Percentiles rank a stretch among this genome's conserved stretches.
Conservation (phyloP, 768 basidiomycete species). For the Leccinum obscurum region DNA sequence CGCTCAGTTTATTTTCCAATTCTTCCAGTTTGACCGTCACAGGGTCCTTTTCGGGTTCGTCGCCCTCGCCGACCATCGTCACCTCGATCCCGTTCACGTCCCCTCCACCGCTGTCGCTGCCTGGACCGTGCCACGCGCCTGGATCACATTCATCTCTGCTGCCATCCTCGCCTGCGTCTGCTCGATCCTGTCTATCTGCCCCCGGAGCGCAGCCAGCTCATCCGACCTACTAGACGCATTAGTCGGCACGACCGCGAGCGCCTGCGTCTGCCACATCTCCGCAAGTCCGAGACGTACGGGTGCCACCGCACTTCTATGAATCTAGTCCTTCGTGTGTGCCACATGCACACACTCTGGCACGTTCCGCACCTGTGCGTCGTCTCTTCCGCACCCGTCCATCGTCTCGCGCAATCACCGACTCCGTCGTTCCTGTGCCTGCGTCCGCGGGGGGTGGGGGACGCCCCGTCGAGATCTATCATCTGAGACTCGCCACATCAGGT, state of each 20-base stretch:
- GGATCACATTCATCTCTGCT: constrained; percentile 25
- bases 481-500: no score
- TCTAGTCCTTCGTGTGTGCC: neutral
- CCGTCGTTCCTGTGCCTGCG: neutral
- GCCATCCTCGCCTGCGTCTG: no score
- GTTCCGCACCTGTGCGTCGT: neutral
- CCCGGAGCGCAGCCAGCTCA: no score
- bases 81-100: neutral
- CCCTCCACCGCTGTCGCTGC: neutral
- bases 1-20: constrained; percentile 38
- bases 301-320: neutral
- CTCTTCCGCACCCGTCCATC: no score
- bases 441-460: neutral
- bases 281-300: constrained; percentile 1
- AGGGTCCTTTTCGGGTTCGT: constrained; percentile 32
- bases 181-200: no score
- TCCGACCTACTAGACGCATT: constrained; percentile 10
- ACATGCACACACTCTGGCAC: neutral
- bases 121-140: constrained; percentile 5
- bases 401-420: neutral
- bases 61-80: constrained; percentile 21
- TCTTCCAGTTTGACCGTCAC: constrained; percentile 28
- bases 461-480: neutral
- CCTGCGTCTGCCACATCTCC: constrained; percentile 17
- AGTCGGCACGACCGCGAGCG: constrained; percentile 33